Evolutionary conservation across 805 yeast species (phyloP).

Genomic region (Saccharomycopsis babjevae): DNA sequence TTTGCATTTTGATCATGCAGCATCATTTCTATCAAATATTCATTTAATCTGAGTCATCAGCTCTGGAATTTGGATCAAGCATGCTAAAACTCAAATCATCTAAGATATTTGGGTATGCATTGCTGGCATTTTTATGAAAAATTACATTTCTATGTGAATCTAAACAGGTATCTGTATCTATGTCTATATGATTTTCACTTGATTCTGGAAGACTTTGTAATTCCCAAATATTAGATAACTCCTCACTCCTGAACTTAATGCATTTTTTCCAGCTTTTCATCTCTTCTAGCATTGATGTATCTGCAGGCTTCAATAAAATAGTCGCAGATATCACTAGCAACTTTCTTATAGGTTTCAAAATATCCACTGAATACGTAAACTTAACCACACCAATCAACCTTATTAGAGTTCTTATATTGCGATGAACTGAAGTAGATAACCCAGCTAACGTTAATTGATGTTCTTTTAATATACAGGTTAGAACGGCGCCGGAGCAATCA

Average conservation of each 20-base stretch:
- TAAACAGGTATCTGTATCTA: not conserved
- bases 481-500: constrained; percentile 5
- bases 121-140: not conserved
- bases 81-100: not conserved
- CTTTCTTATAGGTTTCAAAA: not conserved
- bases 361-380: not conserved
- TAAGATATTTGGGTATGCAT: not conserved
- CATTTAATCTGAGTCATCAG: no score
- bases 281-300: not conserved
- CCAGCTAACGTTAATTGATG: constrained; percentile 4
- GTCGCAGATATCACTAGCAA: not conserved
- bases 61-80: not conserved
- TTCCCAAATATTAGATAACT: not conserved
- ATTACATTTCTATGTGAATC: not conserved
- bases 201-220: not conserved
- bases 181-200: not conserved
- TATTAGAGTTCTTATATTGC: not conserved
- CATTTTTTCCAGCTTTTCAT: not conserved
- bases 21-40: no score
- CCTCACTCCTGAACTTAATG: not conserved
- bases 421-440: not conserved
- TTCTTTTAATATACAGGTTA: constrained; percentile 8
- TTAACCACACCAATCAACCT: not conserved
- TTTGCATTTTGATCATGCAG: no score
- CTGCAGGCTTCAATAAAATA: not conserved